Base-by-base conservation (phyloP, 1,139 yeast species). In the Hyphopichia buzzinii region DNA sequence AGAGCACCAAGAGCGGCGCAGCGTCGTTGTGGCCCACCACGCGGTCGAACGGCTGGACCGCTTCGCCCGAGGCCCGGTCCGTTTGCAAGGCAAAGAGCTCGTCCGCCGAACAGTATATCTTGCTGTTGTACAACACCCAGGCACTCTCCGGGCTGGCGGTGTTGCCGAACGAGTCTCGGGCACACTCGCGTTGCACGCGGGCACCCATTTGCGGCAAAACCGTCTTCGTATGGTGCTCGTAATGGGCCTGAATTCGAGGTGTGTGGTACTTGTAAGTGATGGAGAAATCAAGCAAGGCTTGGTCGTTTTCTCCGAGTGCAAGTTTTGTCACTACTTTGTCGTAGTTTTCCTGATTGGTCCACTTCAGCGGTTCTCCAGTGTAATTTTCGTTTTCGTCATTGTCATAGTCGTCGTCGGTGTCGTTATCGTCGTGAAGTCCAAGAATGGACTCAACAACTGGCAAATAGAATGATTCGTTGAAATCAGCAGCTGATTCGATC, bases 21-120 rank as follows among this genome's bases (percentile, higher is more conserved):
- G 61, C 49, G 0, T 46, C 37, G 35, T 60, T 57, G 1, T 33
- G 26, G 0, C 90, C 89, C 36, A 83, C 61, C 0, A 82, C 59
- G 44, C 89, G 66, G 52, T 86, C 95, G 44, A 76, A 74, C 0
- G 77, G 71, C 4, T 63, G 40, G 2, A 67, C 46, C 1, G 52
- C 47, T 0, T 35, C 38, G 21, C 39, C 42, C 27, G 43, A 31
- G 4, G 45, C 46, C 10, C 48, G 44, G 17, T 60, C 60, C 0
- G 82, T 71, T 52, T 78, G 77, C 36, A 85, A 62, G 0, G 95
- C 92, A 58, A 74, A 87, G 2, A 85, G 72, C 37, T 81, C 87
- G 41, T 74, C 83, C 2, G 77, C 64, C 10, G 83, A 77, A 50
- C 95, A 86, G 48, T 81, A 79, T 1, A 75, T 55, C 13, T 67